Evolutionary conservation across 1,284 basidiomycete species (phyloP), one percentile per base, ranked within the genome.

Genomic region (Porogramme epimiltina): DNA sequence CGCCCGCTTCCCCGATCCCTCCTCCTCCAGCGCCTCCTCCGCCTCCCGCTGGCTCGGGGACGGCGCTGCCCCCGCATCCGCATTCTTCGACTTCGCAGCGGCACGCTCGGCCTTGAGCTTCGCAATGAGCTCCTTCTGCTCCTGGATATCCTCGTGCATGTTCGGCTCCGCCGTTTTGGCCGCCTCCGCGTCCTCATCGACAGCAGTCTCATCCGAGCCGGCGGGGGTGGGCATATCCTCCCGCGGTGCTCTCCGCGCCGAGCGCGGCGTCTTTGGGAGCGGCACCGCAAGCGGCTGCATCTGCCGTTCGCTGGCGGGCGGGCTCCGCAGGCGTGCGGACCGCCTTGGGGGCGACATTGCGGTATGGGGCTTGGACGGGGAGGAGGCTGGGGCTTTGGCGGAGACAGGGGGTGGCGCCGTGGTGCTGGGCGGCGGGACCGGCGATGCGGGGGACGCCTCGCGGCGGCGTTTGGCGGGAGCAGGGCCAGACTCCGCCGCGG

Each of bases 71-170:
- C 56, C 46, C 23, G 47, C 42, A 43, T 55, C 47, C 50, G 60
- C 59, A 52, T n/a, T n/a, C 43, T 58, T 48, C 23, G 47, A 37
- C 46, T 55, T 49, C 50, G 60, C 59, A 52, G 62, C 66, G 4
- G 70, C 78, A 8, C 80, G 73, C 62, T 82, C 73, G 1, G 77
- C 77, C 63, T 89, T 89, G 58, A 91, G 67, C 52, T 77, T 75
- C 34, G 77, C 78, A 49, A 91, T 87, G 63, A 91, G 66, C 61
- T 80, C 80, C 68, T 79, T 81, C 71, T 90, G 87, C 67, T 91
- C 89, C 25, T 73, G 74, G 33, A 91, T 74, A 66, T 91, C 89
- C 61, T 82, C 76, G 26, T 78, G 77, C 65, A 87, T 77, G 61
- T 84, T 79, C n/a, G 80, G 76, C 25, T 79, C 81, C 1, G 83